phyloP scores from a whole-genome alignment of 805 yeast genomes.

The Saccharomycopsis oosterbeekiorum region DNA sequence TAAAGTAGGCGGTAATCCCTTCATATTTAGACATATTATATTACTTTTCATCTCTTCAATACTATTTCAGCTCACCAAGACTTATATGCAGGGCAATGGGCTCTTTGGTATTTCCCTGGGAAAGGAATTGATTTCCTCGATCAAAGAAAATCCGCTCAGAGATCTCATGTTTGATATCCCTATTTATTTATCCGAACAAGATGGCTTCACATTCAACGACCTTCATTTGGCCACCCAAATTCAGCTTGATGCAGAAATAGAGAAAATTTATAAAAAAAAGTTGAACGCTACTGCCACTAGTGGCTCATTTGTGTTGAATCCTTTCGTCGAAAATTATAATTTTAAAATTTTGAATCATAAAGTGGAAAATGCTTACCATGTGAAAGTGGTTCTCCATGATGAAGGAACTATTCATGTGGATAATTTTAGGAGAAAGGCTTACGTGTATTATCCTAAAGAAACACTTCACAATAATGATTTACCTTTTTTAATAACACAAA shows the following conservation, averaged over 20 bases:
- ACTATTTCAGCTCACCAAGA: background rate
- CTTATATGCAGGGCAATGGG: slow-evolving; percentile 25
- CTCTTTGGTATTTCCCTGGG: too few species aligned
- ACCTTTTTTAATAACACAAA: slow-evolving; percentile 52
- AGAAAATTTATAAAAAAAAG: slow-evolving; percentile 18
- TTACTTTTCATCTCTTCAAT: background rate
- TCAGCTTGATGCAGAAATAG: slow-evolving; percentile 35
- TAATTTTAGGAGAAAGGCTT: slow-evolving; percentile 30
- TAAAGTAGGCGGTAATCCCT: too few species aligned
- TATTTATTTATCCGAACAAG: slow-evolving; percentile 29
- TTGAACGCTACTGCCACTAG: slow-evolving; percentile 9
- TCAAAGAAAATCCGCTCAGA: slow-evolving; percentile 31
- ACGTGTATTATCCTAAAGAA: slow-evolving; percentile 32
- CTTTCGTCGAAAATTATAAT: background rate
- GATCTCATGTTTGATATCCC: slow-evolving; percentile 38
- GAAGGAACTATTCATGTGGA: slow-evolving; percentile 38
- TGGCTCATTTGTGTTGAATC: background rate
- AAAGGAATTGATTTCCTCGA: slow-evolving; percentile 19
- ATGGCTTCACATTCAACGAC: slow-evolving; percentile 56
- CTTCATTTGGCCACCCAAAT: slow-evolving; percentile 44
- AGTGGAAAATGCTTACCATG: slow-evolving; percentile 24
- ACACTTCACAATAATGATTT: slow-evolving; percentile 47
- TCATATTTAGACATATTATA: too few species aligned
- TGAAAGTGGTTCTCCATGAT: slow-evolving; percentile 31
- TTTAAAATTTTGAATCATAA: slow-evolving; percentile 17